phyloP scores from a whole-genome alignment of 2,329 filamentous ascomycete genomes.

The Aspergillus novofumigatus region DNA sequence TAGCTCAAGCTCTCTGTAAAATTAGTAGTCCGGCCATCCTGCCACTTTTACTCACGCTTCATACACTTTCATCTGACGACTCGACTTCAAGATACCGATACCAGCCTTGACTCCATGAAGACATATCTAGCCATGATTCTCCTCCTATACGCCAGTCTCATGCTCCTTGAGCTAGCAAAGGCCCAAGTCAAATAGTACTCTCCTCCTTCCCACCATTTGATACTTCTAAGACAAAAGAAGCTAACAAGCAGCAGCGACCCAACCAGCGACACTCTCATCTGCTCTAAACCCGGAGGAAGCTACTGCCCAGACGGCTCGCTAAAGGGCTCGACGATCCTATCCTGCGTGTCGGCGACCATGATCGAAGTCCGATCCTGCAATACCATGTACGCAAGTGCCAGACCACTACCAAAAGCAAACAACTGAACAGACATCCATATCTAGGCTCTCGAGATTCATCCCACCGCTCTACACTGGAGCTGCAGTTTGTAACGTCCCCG shows the following conservation, averaged over 20 bases:
- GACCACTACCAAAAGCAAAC: not conserved
- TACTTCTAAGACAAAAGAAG: too few relatives aligned
- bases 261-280: constrained; percentile 15
- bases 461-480: constrained; percentile 8
- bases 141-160: not conserved
- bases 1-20: not conserved
- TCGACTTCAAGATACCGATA: not conserved
- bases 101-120: not conserved
- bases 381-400: constrained; percentile 9
- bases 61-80: not conserved
- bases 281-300: constrained; percentile 12
- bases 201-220: not conserved
- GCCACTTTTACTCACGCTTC: too few relatives aligned
- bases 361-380: constrained; percentile 16
- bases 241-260: constrained; percentile 9
- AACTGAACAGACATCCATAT: not conserved
- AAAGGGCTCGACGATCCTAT: constrained; percentile 10
- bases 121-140: not conserved
- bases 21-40: not conserved
- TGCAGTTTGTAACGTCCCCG: constrained; percentile 15
- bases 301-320: constrained; percentile 19
- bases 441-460: constrained; percentile 13
- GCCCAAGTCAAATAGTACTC: not conserved
- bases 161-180: not conserved
- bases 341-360: constrained; percentile 9